A percentile compares a stretch with the other conserved stretches of the same genome.
Conservation (phyloP, 2,329 filamentous ascomycete genomes). For the Xylaria digitata region DNA sequence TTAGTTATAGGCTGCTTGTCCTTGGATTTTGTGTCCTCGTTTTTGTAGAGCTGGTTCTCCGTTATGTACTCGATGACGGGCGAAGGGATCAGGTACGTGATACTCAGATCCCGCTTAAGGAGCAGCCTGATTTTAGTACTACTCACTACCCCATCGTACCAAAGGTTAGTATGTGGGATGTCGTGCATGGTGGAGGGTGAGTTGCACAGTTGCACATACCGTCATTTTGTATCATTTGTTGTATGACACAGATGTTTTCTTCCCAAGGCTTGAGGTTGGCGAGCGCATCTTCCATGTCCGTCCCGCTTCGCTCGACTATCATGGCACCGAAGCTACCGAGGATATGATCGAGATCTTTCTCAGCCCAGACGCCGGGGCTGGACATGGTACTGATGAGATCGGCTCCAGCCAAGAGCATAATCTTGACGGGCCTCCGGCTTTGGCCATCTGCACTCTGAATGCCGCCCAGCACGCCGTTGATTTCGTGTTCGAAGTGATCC, state of each 20-base stretch:
- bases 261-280: conserved; percentile 84
- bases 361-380: conserved; percentile 81
- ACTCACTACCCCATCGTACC: conserved; percentile 62
- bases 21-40: conserved; percentile 46
- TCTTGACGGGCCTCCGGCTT: conserved; percentile 73
- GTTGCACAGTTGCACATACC: conserved; percentile 26
- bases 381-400: conserved; percentile 81
- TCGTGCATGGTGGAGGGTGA: not conserved
- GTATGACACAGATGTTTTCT: conserved; percentile 87
- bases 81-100: conserved; percentile 79
- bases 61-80: conserved; percentile 75
- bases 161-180: conserved; percentile 22
- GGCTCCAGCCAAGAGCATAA: conserved; percentile 84
- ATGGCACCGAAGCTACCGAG: conserved; percentile 82
- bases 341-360: conserved; percentile 87
- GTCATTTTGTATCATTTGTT: conserved; percentile 88
- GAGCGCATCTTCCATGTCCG: conserved; percentile 88
- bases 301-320: conserved; percentile 88
- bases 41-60: conserved; percentile 70
- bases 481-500: conserved; percentile 90
- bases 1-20: conserved; percentile 46
- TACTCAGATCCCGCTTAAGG: conserved; percentile 81
- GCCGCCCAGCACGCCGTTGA: conserved; percentile 82
- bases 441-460: conserved; percentile 75
- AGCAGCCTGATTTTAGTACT: conserved; percentile 77